These are phyloP conservation scores for Lepidium campestre DNA, from an alignment of 441 rosid genomes.

Conservation along the genomic window DNA sequence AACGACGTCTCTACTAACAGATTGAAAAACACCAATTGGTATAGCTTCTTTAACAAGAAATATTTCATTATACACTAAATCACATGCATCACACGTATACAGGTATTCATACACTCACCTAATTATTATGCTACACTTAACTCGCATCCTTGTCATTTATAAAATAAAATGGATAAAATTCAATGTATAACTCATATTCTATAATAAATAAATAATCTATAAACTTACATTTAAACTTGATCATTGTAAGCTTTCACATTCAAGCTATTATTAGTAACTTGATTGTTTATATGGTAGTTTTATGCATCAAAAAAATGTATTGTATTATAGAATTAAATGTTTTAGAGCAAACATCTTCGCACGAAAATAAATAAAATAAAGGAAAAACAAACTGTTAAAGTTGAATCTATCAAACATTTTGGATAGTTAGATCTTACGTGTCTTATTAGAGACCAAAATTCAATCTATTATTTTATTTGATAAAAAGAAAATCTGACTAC, in stretches of 20 bases:
- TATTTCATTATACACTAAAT: background rate
- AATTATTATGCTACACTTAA: background rate
- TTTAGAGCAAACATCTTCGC: background rate
- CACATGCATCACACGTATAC: constrained; percentile 16
- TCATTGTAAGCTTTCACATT: background rate
- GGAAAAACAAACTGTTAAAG: background rate
- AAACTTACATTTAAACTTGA: background rate
- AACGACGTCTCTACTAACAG: constrained; percentile 27
- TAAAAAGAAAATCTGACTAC: background rate
- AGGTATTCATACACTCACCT: background rate
- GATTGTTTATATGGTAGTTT: background rate
- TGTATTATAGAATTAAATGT: background rate
- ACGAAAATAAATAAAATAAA: background rate
- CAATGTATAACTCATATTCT: no score
- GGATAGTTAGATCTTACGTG: background rate
- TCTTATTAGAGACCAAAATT: background rate
- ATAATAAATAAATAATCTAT: no score
- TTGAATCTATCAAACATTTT: background rate
- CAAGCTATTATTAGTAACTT: background rate
- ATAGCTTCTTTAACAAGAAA: background rate
- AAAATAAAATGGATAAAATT: no score
- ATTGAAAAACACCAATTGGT: constrained; percentile 15
- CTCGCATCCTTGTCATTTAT: background rate
- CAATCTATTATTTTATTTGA: background rate
- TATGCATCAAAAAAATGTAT: background rate